A percentile compares a stretch with the other conserved stretches of the same genome.
These are phyloP conservation scores for Lasiodiplodia theobromae DNA, from an alignment of 2,329 filamentous ascomycete species.

Conservation along the genomic window DNA sequence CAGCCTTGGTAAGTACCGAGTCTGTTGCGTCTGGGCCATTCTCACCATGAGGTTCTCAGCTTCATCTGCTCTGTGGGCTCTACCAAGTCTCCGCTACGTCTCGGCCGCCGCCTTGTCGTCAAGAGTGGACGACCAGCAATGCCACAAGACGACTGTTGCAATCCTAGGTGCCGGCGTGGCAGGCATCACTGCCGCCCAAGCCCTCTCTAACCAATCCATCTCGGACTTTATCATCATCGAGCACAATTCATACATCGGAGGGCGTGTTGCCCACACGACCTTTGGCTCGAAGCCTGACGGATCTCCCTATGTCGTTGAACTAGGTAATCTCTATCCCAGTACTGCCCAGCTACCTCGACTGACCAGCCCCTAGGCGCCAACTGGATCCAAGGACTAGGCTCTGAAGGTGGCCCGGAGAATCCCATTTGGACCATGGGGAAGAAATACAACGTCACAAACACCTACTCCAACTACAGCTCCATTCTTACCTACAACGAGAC, in stretches of 20 bases:
- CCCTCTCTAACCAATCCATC: constrained; percentile 66
- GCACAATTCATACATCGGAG: constrained; percentile 68
- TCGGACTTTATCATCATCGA: constrained; percentile 71
- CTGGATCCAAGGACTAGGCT: constrained; percentile 62
- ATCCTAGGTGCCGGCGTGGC: constrained; percentile 65
- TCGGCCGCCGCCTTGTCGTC: constrained; percentile 33
- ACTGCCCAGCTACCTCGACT: background rate
- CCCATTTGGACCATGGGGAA: constrained; percentile 68
- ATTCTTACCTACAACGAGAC: constrained; percentile 68
- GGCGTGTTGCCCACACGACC: constrained; percentile 63
- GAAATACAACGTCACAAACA: constrained; percentile 64
- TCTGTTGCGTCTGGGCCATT: background rate
- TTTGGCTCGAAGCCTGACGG: constrained; percentile 62
- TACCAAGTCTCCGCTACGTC: background rate
- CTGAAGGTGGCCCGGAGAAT: constrained; percentile 55
- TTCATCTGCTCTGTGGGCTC: background rate
- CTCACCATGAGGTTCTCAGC: constrained; percentile 4
- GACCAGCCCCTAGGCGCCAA: constrained; percentile 61
- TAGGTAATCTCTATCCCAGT: constrained; percentile 39
- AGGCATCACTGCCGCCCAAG: constrained; percentile 70
- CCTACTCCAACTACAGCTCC: constrained; percentile 64
- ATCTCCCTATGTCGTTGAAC: constrained; percentile 65
- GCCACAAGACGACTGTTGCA: constrained; percentile 42
- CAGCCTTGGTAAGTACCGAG: background rate
- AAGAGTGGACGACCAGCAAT: constrained; percentile 36